Conservation (phyloP, 164 flowering plant genomes). For the Amborella trichopoda region DNA sequence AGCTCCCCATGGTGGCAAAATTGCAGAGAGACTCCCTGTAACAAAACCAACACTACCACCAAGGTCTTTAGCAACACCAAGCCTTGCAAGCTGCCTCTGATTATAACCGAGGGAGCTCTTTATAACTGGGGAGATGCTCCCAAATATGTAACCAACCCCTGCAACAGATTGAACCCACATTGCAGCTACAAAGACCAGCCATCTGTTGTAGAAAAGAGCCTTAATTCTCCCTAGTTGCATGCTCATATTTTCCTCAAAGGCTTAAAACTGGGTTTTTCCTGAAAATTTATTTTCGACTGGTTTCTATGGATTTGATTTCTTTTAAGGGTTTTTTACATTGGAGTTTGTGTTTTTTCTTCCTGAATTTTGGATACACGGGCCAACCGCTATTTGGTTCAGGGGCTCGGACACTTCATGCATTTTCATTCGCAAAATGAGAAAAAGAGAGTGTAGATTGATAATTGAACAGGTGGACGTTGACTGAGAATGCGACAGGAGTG, state of each 20-base stretch:
- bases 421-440: too few relatives aligned
- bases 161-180: conserved; percentile 93
- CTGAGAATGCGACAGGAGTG: too few relatives aligned
- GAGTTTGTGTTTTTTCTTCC: too few relatives aligned
- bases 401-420: too few relatives aligned
- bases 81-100: conserved; percentile 65
- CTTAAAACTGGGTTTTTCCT: too few relatives aligned
- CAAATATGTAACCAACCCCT: conserved; percentile 87
- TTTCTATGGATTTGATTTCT: too few relatives aligned
- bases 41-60: conserved; percentile 93
- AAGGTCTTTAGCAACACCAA: conserved; percentile 94
- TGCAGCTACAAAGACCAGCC: conserved; percentile 96
- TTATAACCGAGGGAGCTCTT: conserved; percentile 71
- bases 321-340: too few relatives aligned
- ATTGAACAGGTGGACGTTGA: too few relatives aligned
- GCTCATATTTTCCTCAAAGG: background rate
- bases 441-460: too few relatives aligned
- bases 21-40: conserved; percentile 69
- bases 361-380: too few relatives aligned
- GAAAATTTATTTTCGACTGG: too few relatives aligned
- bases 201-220: conserved; percentile 55
- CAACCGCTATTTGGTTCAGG: too few relatives aligned
- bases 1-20: conserved; percentile 81
- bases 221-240: conserved; percentile 18
- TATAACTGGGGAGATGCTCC: conserved; percentile 84